Evolutionary conservation across 192 early-diverging fungal species (phyloP), one percentile per base, ranked within the genome.

Genomic region (Piromyces finnis): DNA sequence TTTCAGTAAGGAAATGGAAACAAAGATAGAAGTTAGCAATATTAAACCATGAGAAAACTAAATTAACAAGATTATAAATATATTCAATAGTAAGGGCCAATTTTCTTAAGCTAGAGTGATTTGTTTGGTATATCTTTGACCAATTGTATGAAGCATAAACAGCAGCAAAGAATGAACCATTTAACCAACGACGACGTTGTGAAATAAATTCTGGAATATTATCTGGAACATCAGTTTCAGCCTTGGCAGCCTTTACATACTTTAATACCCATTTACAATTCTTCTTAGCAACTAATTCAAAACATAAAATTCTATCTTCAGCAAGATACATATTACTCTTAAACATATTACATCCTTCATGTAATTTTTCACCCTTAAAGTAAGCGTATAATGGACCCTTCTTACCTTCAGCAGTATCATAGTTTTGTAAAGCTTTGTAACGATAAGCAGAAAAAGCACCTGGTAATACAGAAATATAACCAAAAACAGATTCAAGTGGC

Each of bases 151-250:
- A 80, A 2, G 92, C 87, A 82, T 94, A 92, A n/a, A 95, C 84
- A 29, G 86, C 88, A 13, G 94, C 94, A 88, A 95, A 95, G 85
- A 93, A 92, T 16, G 91, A 92, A 12, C 94, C 94, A 81, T 95
- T 95, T 27, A 95, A 83, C 93, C 93, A 95, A 79, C 94, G 86
- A 81, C 94, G 86, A 30, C 94, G 87, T 68, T 99, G 97, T 35
- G 94, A 96, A 79, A 99, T 96, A 78, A 98, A 93, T 86, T 98
- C 97, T 36, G 92, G 90, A 32, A 96, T 87, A 28, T 82, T 89
- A 85, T 95, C 94, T 1, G 96, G 96, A 16, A 95, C 96, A 83
- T 98, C 96, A n/a, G 96, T 98, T 81, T 93, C 94, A 18, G 93
- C 96, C 82, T 92, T 79, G 11, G 30, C 88, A 12, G 85, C 88